Percentiles rank a stretch among this genome's conserved stretches.
Conservation (phyloP, 2,329 filamentous ascomycete species). For the Dothidotthia symphoricarpi region DNA sequence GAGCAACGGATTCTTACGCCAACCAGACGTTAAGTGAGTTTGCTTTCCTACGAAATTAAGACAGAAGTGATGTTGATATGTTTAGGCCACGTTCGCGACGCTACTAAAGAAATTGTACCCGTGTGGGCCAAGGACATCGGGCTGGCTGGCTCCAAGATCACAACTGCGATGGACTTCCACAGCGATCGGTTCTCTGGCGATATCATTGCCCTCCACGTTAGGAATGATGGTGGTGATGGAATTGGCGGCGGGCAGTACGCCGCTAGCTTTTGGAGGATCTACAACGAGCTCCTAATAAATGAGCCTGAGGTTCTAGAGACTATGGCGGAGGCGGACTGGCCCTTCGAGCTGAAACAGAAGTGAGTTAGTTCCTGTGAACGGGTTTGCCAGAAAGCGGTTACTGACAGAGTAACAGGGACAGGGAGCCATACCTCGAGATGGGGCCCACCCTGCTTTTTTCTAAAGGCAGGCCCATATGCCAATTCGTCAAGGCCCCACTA, state of each 20-base stretch:
- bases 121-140: slow-evolving; percentile 35
- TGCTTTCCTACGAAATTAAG: not conserved
- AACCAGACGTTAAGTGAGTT: slow-evolving; percentile 38
- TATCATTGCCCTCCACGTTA: slow-evolving; percentile 36
- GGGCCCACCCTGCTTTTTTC: slow-evolving; percentile 40
- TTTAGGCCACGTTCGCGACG: slow-evolving; percentile 38
- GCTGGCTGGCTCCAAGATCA: slow-evolving; percentile 40
- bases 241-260: slow-evolving; percentile 37
- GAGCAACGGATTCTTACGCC: slow-evolving; percentile 40
- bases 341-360: slow-evolving; percentile 41
- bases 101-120: slow-evolving; percentile 35
- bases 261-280: slow-evolving; percentile 37
- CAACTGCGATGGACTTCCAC: slow-evolving; percentile 40
- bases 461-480: slow-evolving; percentile 37
- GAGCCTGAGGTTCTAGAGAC: slow-evolving; percentile 38
- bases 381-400: too few species aligned
- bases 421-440: slow-evolving; percentile 31
- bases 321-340: slow-evolving; percentile 36
- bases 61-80: not conserved
- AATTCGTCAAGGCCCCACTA: slow-evolving; percentile 41
- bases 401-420: slow-evolving; percentile 14
- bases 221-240: slow-evolving; percentile 31
- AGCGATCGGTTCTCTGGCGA: slow-evolving; percentile 41
- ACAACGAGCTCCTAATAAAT: slow-evolving; percentile 35
- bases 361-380: too few species aligned